phyloP scores from a whole-genome alignment of 2,329 filamentous ascomycete species.

The Aureobasidium vineae region DNA sequence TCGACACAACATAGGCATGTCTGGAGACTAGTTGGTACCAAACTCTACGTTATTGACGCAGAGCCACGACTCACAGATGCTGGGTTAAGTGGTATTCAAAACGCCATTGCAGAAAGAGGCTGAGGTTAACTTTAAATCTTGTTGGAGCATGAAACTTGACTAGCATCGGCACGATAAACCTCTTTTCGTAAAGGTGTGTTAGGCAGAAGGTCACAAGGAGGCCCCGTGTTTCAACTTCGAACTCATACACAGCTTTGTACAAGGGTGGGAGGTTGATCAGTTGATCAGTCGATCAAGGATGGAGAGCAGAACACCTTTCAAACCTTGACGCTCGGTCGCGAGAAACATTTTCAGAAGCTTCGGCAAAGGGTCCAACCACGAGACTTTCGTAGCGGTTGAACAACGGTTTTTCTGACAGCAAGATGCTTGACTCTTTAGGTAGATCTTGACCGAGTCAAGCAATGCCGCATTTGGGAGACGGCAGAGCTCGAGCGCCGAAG shows the following conservation, averaged over 20 bases:
- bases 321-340: background rate
- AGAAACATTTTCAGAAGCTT: background rate
- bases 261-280: background rate
- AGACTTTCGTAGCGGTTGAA: background rate
- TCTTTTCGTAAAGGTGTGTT: background rate
- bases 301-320: background rate
- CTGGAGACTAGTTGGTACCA: background rate
- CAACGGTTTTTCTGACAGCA: constrained; percentile 3
- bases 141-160: constrained; percentile 8
- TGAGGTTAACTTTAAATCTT: constrained; percentile 14
- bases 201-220: background rate
- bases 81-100: background rate
- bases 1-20: constrained; percentile 7
- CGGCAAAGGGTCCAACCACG: background rate
- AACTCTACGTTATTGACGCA: background rate
- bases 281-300: background rate
- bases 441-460: constrained; percentile 12
- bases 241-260: background rate
- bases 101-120: background rate
- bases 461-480: background rate
- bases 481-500: background rate
- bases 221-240: background rate
- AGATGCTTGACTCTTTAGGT: background rate
- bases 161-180: constrained; percentile 5
- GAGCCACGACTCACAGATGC: constrained; percentile 1